Evolutionary conservation across 2,329 filamentous ascomycete species (phyloP), one percentile per base, ranked within the genome.

Genomic region (Phialophora tarda): DNA sequence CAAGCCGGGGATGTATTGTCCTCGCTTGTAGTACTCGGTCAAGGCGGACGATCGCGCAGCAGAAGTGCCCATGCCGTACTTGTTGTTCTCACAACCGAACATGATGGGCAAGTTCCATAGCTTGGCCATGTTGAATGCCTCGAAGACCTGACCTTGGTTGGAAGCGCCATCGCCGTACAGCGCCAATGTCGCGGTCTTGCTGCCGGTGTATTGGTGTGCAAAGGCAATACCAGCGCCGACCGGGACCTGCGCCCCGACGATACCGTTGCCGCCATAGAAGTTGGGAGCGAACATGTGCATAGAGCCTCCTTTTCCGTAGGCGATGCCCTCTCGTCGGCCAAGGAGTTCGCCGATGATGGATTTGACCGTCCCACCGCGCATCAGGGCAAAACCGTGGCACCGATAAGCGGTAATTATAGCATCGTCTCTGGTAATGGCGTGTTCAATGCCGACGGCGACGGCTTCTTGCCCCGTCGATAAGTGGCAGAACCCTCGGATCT

Each of bases 41-140:
- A 97, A 84, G 75, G 95, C 95, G 68, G 95, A 94, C 69, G 95
- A 93, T 76, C 95, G 93, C 82, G 90, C 90, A 73, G 95, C 94
- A 69, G 95, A 91, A 71, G 95, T 99, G 83, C 95, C 95, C 95
- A 99, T 99, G 81, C 95, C 95, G 81, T 99, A 99, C 84, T 99
- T 99, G 91, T 99, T 99, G 88, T 99, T 99, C 86, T 99, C 95
- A 82, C 95, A 99, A 74, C 92, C 93, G 78, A 99, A 99, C 73
- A 99, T 90, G 74, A 93, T 88, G 63, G 95, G 95, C 56, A 99
- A 85, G 75, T 95, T 93, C 95, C 95, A 99, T 73, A 99, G 89
- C 88, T 98, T 98, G 71, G 95, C 95, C 95, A 99, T 99, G 89
- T 99, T 99, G 88, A 96, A 99, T 69, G 95, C 93, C 86, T 99